Percentiles rank a stretch among this genome's conserved stretches.
Conservation (phyloP, 768 basidiomycete genomes). For the Naematelia encephala region DNA sequence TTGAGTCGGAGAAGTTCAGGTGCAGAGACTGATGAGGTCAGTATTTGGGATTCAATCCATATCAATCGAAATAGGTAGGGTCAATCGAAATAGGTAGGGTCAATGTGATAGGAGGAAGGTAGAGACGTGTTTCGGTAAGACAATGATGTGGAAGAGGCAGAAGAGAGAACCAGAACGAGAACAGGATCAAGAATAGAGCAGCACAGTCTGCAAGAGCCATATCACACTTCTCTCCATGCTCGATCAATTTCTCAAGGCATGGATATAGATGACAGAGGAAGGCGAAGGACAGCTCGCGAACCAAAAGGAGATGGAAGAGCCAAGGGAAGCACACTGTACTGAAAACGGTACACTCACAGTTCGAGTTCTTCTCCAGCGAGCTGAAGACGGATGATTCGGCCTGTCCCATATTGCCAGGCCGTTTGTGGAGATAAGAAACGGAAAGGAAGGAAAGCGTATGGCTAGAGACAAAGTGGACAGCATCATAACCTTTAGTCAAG, state of each 20-base stretch:
- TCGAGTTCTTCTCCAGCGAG: conserved; percentile 95
- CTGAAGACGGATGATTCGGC: conserved; percentile 84
- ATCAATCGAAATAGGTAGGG: neutral
- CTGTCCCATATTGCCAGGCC: conserved; percentile 51
- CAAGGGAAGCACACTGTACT: neutral
- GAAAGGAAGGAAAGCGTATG: neutral
- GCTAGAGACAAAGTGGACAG: too few species aligned
- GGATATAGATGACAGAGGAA: neutral
- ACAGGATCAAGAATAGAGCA: too few species aligned
- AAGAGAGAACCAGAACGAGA: neutral
- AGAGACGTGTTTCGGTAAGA: too few species aligned
- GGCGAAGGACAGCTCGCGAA: neutral
- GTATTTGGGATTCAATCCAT: neutral
- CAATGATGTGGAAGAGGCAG: neutral
- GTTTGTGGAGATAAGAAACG: neutral
- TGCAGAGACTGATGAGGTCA: conserved; percentile 70
- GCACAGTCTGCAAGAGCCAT: too few species aligned
- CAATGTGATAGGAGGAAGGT: conserved; percentile 1
- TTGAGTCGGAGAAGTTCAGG: conserved; percentile 90
- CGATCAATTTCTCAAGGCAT: neutral
- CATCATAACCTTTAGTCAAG: too few species aligned
- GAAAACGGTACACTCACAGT: conserved; percentile 65
- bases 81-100: too few species aligned
- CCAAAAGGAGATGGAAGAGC: neutral
- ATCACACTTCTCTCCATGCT: too few species aligned